Percentiles rank a stretch among this genome's conserved stretches.
phyloP scores from a whole-genome alignment of 352 stramenopile genomes.

The Phytophthora quininea region DNA sequence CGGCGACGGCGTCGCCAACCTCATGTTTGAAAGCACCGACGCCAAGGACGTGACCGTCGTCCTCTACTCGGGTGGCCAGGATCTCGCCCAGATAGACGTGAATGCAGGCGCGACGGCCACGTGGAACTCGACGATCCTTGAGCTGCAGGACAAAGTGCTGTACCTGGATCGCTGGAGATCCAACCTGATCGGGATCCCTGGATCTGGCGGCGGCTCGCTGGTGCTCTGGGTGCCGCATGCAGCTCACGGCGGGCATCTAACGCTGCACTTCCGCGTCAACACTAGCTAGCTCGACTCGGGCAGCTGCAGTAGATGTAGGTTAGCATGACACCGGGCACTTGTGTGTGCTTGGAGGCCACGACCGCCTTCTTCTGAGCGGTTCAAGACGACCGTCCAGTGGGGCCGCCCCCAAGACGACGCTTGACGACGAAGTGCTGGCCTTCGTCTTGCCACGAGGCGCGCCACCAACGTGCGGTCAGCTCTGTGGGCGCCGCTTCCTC shows the following conservation, averaged over 20 bases:
- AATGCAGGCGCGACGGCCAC: constrained; percentile 9
- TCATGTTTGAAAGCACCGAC: constrained; percentile 25
- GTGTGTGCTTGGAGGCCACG: too few relatives aligned
- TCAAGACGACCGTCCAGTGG: background rate
- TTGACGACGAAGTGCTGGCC: background rate
- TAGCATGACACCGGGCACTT: background rate
- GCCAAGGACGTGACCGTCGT: constrained; percentile 20
- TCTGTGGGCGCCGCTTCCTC: background rate
- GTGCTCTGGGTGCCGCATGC: constrained; percentile 19
- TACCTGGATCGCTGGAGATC: constrained; percentile 23
- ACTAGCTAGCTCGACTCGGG: constrained; percentile 3
- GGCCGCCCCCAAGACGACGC: too few relatives aligned
- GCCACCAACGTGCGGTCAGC: background rate
- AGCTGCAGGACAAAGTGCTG: constrained; percentile 3
- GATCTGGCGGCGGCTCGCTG: too few relatives aligned
- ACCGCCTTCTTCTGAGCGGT: background rate
- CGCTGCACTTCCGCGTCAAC: constrained; percentile 14
- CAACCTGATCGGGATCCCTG: constrained; percentile 3
- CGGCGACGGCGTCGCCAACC: constrained; percentile 19
- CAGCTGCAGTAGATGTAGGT: background rate
- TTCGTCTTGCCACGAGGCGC: background rate
- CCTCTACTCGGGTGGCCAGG: constrained; percentile 13
- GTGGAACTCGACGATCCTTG: background rate
- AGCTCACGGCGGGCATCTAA: constrained; percentile 11
- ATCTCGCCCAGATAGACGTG: constrained; percentile 7